Percentiles rank a stretch among this genome's conserved stretches.
Evolutionary conservation across 2,329 filamentous ascomycete species (phyloP).

Genomic region (Diplodia scrobiculata): DNA sequence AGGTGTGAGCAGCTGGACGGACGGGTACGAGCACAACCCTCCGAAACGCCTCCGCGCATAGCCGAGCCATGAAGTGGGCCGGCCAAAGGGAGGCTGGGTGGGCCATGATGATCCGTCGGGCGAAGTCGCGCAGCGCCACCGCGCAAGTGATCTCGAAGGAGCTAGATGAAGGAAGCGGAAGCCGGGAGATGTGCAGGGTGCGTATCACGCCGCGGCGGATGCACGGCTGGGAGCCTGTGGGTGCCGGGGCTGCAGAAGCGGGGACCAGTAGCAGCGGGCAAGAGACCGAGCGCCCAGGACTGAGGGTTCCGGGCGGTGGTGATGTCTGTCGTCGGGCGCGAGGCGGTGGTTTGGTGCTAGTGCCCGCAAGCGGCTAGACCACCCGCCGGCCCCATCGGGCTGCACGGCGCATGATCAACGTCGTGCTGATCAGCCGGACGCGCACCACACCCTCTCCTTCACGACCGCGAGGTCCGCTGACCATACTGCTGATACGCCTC

Average conservation of each 20-base stretch:
- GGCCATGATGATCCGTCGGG: conserved; percentile 1
- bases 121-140: not conserved
- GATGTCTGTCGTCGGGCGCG: conserved; percentile 21
- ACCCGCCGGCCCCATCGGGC: conserved; percentile 20
- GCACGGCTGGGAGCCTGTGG: not conserved
- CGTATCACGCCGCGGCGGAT: conserved; percentile 8
- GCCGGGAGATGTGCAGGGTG: conserved; percentile 19
- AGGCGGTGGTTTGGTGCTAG: conserved; percentile 11
- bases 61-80: too few relatives aligned
- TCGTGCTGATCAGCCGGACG: conserved; percentile 27
- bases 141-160: conserved; percentile 1
- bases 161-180: conserved; percentile 18
- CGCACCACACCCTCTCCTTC: conserved; percentile 31
- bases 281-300: not conserved
- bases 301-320: not conserved
- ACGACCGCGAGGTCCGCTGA: conserved; percentile 45
- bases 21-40: too few relatives aligned
- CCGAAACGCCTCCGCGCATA: too few relatives aligned
- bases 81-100: not conserved
- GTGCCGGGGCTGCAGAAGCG: conserved; percentile 6
- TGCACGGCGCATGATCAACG: conserved; percentile 26
- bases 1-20: not conserved
- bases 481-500: conserved; percentile 43
- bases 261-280: not conserved
- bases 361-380: conserved; percentile 11